These are phyloP conservation scores for Prinsepia uniflora DNA, from an alignment of 306 rosid genomes.

Conservation along the genomic window DNA sequence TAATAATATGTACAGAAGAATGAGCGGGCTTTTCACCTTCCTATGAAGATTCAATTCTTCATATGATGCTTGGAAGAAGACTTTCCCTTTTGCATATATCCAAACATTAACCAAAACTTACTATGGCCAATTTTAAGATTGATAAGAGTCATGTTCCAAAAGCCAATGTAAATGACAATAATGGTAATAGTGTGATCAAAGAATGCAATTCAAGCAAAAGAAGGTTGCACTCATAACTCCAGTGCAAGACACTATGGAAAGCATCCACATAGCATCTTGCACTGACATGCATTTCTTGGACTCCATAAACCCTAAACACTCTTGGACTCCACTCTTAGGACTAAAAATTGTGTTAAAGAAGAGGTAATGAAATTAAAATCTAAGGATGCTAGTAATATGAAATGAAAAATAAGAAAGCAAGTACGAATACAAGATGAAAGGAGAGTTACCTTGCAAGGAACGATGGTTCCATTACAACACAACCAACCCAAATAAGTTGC, in stretches of 20 bases:
- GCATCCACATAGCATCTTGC: not conserved
- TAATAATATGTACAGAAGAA: not conserved
- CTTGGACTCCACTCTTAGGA: not conserved
- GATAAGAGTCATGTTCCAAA: not conserved
- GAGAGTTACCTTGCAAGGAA: conserved; percentile 28
- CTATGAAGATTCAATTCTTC: not conserved
- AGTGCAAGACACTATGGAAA: not conserved
- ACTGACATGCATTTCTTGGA: not conserved
- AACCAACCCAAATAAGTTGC: conserved; percentile 23
- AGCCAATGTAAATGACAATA: too few species aligned
- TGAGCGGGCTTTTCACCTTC: conserved; percentile 6
- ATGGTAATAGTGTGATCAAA: too few species aligned
- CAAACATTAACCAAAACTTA: not conserved
- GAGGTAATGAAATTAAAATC: not conserved
- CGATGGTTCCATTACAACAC: conserved; percentile 26
- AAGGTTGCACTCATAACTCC: not conserved
- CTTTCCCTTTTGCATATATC: not conserved
- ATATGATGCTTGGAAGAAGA: not conserved
- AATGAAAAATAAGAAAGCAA: conserved; percentile 3
- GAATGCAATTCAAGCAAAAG: not conserved
- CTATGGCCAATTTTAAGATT: not conserved
- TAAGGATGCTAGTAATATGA: not conserved
- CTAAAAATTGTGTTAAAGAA: not conserved
- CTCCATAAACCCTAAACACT: not conserved
- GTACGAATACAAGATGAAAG: not conserved